Percentiles rank a stretch among this genome's conserved stretches.
Conservation (phyloP, 768 basidiomycete species). For the Mycena leptocephala region DNA sequence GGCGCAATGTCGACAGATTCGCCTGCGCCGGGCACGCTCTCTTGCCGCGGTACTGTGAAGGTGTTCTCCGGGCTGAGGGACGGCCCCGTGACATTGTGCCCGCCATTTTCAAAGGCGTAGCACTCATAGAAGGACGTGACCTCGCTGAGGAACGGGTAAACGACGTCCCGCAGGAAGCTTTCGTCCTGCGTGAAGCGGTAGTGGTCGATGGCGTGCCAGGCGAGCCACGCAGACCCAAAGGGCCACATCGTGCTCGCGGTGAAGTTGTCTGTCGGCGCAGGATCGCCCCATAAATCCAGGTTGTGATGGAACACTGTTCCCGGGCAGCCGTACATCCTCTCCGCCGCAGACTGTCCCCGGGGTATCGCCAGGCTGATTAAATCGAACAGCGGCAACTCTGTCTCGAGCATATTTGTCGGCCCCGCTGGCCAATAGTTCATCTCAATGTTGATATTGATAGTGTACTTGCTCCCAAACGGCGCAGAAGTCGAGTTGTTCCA, state of each 20-base stretch:
- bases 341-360: background rate
- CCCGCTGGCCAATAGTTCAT: constrained; percentile 3
- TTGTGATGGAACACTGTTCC: constrained; percentile 10
- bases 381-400: background rate
- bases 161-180: background rate
- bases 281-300: too few species aligned
- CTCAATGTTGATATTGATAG: too few species aligned
- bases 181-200: too few species aligned
- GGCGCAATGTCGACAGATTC: background rate
- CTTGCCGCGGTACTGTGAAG: constrained; percentile 1
- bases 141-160: constrained; percentile 7
- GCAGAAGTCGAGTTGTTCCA: too few species aligned
- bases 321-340: constrained; percentile 6
- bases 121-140: too few species aligned
- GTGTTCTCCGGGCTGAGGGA: too few species aligned
- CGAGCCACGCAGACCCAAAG: background rate
- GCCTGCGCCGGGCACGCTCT: background rate
- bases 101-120: too few species aligned
- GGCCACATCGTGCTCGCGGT: constrained; percentile 12
- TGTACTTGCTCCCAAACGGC: too few species aligned
- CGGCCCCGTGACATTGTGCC: too few species aligned
- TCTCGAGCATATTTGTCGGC: constrained; percentile 12
- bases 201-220: constrained; percentile 10
- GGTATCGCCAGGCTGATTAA: background rate
- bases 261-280: too few species aligned